Percentiles rank a stretch among this genome's conserved stretches.
Conservation (phyloP, 805 yeast genomes). For the Wickerhamomyces bovis region DNA sequence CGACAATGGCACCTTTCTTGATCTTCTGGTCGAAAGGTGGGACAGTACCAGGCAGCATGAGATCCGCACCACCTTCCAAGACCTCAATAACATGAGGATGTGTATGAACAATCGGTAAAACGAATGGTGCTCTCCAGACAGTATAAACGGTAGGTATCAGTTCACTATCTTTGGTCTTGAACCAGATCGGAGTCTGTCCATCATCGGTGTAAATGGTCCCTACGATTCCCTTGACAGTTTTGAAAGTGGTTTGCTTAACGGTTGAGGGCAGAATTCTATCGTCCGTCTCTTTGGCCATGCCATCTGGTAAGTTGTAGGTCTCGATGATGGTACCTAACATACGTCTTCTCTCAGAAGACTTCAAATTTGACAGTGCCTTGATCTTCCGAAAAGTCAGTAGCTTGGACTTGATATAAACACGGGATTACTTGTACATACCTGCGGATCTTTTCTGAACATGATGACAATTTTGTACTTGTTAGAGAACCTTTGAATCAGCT, state of each 20-base stretch:
- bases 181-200: conserved; percentile 66
- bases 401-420: no score
- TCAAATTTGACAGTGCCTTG: conserved; percentile 74
- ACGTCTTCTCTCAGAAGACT: conserved; percentile 71
- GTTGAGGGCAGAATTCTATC: conserved; percentile 17
- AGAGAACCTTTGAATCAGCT: not conserved
- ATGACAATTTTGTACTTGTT: not conserved
- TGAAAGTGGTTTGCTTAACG: conserved; percentile 59
- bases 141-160: conserved; percentile 68
- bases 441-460: conserved; percentile 14
- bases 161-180: conserved; percentile 49
- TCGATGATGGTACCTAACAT: conserved; percentile 39
- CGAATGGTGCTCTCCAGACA: conserved; percentile 60
- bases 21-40: conserved; percentile 50
- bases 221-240: conserved; percentile 40
- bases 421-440: not conserved
- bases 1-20: conserved; percentile 56
- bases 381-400: conserved; percentile 26
- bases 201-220: conserved; percentile 66
- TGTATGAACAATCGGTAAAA: conserved; percentile 65
- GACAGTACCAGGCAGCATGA: conserved; percentile 68
- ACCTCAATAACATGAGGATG: conserved; percentile 68
- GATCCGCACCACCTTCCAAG: conserved; percentile 71
- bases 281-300: conserved; percentile 19
- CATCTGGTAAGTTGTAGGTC: conserved; percentile 34